Evolutionary conservation across 78 protist species (phyloP), one percentile per base, ranked within the genome.

Genomic region (Pirum gemmata): DNA sequence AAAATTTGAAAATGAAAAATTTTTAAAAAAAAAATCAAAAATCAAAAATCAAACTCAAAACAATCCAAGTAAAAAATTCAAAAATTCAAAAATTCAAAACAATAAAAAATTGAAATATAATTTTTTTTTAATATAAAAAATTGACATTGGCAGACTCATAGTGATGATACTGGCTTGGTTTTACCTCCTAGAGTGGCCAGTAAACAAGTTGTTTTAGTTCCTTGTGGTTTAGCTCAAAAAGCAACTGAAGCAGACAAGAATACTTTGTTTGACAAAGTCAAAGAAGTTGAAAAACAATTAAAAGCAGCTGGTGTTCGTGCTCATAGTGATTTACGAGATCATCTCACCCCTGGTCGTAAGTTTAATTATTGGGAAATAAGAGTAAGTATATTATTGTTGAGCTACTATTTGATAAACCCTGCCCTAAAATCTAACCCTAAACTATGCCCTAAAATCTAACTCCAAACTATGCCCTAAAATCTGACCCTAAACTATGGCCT

Each of bases 151-250:
- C n/a, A n/a, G 87, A 93, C 95, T 29, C 99, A 97, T 93, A 95
- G 97, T 1, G 99, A 97, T 89, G 93, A 96, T 93, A 96, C 92
- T 83, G 99, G 99, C 37, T 89, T 98, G 2, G 98, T 97, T 38
- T 87, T 98, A 78, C 99, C 99, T 33, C 99, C 99, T 27, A 78
- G 95, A 21, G 92, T 96, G 29, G 98, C 99, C 18, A 93, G 94
- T 36, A 41, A 91, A 13, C 95, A 75, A 35, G 97, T 95, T 36
- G 96, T 96, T 37, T 75, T 97, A 92, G 89, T 97, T 33, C 98
- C 98, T 41, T 41, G 78, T n/a, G 91, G 91, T n/a, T 1, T 89
- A 31, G 83, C 82, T n/a, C 85, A 40, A 8, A 2, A 1, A 41
- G 75, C 93, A 41, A 40, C 80, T 40, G 87, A 78, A 40, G 93